A percentile compares a stretch with the other conserved stretches of the same genome.
phyloP scores from a whole-genome alignment of 768 basidiomycete species.

The Pleurotus platypus region DNA sequence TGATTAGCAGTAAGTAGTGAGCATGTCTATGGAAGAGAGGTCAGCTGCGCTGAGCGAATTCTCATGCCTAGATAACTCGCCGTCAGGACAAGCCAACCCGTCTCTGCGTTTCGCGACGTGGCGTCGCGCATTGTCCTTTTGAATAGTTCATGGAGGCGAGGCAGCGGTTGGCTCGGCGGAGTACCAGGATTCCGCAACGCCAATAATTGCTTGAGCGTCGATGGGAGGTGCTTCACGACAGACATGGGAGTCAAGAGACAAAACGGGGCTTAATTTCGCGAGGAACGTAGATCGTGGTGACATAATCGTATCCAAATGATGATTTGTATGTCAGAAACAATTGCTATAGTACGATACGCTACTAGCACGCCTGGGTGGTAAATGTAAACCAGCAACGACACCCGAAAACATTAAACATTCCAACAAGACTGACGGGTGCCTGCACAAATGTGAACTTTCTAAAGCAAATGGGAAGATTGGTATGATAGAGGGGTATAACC shows the following conservation, averaged over 20 bases:
- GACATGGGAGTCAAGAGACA: not conserved
- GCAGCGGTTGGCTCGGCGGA: slow-evolving; percentile 51
- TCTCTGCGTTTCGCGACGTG: slow-evolving; percentile 57
- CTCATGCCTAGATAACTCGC: slow-evolving; percentile 38
- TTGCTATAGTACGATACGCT: not conserved
- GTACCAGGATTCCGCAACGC: slow-evolving; percentile 62
- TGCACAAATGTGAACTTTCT: not conserved
- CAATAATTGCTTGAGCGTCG: slow-evolving; percentile 68
- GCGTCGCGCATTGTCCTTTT: slow-evolving; percentile 65
- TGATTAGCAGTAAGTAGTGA: slow-evolving; percentile 80
- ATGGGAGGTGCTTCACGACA: slow-evolving; percentile 53
- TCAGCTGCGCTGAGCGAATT: slow-evolving; percentile 10
- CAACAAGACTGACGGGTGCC: slow-evolving; percentile 5
- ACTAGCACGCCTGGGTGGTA: slow-evolving; percentile 5
- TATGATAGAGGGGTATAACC: slow-evolving; percentile 5
- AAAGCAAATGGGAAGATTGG: slow-evolving; percentile 3
- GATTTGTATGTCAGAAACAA: too few relatives aligned
- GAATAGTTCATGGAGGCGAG: slow-evolving; percentile 54
- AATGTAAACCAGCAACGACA: slow-evolving; percentile 7
- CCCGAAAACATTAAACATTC: slow-evolving; percentile 8
- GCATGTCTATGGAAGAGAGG: slow-evolving; percentile 56
- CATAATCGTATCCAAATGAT: not conserved
- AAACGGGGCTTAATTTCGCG: not conserved
- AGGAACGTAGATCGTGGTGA: not conserved
- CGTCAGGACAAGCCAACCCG: slow-evolving; percentile 78